Percentiles rank a stretch among this genome's conserved stretches.
phyloP scores from a whole-genome alignment of 2,329 filamentous ascomycete genomes.

The Clarireedia homoeocarpa region DNA sequence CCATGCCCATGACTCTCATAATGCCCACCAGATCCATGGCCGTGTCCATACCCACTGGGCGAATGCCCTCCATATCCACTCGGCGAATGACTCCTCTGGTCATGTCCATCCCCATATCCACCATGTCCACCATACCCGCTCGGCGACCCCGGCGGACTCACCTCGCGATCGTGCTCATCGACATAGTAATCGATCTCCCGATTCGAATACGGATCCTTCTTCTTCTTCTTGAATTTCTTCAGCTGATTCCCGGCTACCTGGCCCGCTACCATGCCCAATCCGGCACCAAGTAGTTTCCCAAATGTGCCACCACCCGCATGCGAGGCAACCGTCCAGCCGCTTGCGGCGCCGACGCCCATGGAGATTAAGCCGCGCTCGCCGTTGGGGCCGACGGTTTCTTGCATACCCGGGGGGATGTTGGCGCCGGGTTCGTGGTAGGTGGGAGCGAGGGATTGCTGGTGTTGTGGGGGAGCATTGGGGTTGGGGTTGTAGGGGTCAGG shows the following conservation, averaged over 20 bases:
- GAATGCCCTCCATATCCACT: background rate
- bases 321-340: background rate
- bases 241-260: constrained; percentile 3
- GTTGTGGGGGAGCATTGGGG: background rate
- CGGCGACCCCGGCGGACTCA: background rate
- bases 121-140: background rate
- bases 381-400: background rate
- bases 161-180: background rate
- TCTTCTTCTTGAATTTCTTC: background rate
- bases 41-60: background rate
- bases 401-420: background rate
- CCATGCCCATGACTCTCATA: constrained; percentile 3
- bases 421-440: constrained; percentile 4
- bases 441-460: background rate
- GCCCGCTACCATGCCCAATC: background rate
- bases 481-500: background rate
- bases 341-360: constrained; percentile 5
- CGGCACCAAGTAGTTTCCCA: background rate
- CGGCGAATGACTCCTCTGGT: background rate
- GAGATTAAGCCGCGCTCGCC: constrained; percentile 2
- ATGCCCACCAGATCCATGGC: background rate
- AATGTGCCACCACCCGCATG: background rate
- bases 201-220: background rate
- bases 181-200: background rate
- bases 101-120: background rate